Evolutionary conservation across 2,329 filamentous ascomycete genomes (phyloP).

Genomic region (Tolypocladium paradoxum): DNA sequence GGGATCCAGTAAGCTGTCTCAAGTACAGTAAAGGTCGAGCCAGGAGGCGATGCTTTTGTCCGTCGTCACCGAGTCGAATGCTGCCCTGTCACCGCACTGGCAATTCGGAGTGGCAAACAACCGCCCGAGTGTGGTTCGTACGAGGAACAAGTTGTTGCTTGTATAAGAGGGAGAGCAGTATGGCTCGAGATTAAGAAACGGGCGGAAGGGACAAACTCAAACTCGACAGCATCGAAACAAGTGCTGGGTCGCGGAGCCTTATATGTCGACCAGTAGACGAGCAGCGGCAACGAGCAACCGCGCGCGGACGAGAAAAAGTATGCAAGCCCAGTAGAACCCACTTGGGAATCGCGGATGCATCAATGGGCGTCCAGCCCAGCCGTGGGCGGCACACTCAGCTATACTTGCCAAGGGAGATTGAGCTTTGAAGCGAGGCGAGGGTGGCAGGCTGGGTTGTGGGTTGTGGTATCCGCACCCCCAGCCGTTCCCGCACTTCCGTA

Average conservation of each 20-base stretch:
- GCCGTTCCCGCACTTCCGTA: not conserved
- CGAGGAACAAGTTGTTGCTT: not conserved
- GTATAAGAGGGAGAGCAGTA: not conserved
- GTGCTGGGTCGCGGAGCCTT: conserved; percentile 12
- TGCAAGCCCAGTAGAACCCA: conserved; percentile 2
- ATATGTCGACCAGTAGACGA: conserved; percentile 1
- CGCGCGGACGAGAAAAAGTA: not conserved
- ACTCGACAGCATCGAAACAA: not conserved
- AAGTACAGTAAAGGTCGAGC: too few species aligned
- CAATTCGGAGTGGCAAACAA: not conserved
- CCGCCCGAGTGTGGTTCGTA: not conserved
- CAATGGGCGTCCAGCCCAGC: conserved; percentile 2
- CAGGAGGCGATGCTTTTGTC: too few species aligned
- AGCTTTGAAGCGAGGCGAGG: conserved; percentile 1
- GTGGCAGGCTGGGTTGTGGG: not conserved
- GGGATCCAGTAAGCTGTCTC: not conserved
- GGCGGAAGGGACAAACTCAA: not conserved
- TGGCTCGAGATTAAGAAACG: not conserved
- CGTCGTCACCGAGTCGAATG: too few species aligned
- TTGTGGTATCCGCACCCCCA: not conserved
- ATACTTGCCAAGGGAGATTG: conserved; percentile 2
- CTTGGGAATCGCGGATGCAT: not conserved
- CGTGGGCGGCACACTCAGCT: conserved; percentile 7
- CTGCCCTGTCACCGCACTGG: not conserved
- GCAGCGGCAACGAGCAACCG: not conserved